Evolutionary conservation across 2,329 filamentous ascomycete species (phyloP).

Genomic region (Proliferodiscus dingleyae): DNA sequence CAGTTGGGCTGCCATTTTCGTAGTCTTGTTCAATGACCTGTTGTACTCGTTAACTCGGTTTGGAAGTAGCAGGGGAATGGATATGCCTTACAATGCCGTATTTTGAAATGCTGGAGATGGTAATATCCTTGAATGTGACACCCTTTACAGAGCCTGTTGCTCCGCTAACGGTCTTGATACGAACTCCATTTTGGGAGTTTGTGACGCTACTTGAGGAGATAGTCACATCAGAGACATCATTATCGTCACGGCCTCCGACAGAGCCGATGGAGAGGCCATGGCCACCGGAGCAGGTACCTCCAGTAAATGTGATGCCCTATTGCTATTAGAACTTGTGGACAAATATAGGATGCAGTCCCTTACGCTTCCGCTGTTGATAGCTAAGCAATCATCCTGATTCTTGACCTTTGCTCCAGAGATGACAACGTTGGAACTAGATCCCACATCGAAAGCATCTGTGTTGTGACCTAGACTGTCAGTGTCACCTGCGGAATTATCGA

Average conservation of each 20-base stretch:
- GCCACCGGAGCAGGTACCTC: conserved; percentile 20
- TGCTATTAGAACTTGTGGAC: conserved; percentile 26
- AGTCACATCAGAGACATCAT: conserved; percentile 1
- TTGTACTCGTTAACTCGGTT: conserved; percentile 31
- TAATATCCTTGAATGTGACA: conserved; percentile 49
- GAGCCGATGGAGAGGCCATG: conserved; percentile 52
- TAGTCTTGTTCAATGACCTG: conserved; percentile 52
- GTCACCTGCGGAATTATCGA: conserved; percentile 55
- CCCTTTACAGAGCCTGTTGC: conserved; percentile 46
- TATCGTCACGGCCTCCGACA: conserved; percentile 42
- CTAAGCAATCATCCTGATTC: conserved; percentile 56
- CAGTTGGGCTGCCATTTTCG: conserved; percentile 36
- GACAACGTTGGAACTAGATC: conserved; percentile 39
- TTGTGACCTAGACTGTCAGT: conserved; percentile 39
- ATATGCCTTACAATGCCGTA: conserved; percentile 33
- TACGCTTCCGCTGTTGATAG: conserved; percentile 47
- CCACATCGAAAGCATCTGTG: conserved; percentile 50
- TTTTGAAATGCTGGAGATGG: conserved; percentile 42
- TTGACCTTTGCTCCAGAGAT: conserved; percentile 46
- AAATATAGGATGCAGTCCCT: neutral
- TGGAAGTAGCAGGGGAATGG: conserved; percentile 11
- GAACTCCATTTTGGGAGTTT: conserved; percentile 34
- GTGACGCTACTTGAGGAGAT: conserved; percentile 4
- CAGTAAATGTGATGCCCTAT: conserved; percentile 16
- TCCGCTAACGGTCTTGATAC: conserved; percentile 51